Evolutionary conservation across 305 asterid species (phyloP).

Genomic region (Fraxinus greggii): DNA sequence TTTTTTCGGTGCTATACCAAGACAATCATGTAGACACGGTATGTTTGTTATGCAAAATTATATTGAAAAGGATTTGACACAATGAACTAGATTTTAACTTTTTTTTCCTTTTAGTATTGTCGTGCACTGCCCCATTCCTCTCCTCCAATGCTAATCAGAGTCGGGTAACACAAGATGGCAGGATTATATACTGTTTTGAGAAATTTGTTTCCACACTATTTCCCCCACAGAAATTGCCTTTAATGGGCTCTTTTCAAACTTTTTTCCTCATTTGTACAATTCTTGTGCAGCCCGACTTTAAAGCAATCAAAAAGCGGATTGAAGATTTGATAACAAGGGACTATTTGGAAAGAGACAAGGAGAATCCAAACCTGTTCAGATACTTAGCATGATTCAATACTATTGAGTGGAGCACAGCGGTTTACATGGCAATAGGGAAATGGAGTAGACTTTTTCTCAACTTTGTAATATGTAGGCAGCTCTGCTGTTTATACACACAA

Average conservation of each 20-base stretch:
- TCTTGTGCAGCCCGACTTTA: constrained; percentile 49
- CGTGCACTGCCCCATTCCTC: neutral
- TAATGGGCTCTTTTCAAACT: neutral
- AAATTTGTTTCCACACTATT: neutral
- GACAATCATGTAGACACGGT: neutral
- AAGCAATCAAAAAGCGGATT: constrained; percentile 50
- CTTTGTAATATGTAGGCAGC: neutral
- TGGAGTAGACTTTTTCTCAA: neutral
- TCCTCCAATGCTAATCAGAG: neutral
- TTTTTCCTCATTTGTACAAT: neutral
- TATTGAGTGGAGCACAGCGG: neutral
- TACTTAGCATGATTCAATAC: constrained; percentile 37
- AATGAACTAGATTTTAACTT: neutral
- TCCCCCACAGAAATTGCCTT: neutral
- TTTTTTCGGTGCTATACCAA: neutral
- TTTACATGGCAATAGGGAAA: neutral
- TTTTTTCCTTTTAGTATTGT: neutral
- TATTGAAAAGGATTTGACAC: neutral
- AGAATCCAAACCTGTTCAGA: constrained; percentile 39
- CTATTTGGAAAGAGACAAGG: constrained; percentile 47
- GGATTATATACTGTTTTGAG: neutral
- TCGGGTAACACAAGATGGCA: neutral
- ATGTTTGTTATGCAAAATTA: neutral
- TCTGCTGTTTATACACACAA: neutral
- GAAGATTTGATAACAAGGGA: constrained; percentile 50